Conservation (phyloP, 78 protist genomes). For the Cavenderia fasciculata region DNA sequence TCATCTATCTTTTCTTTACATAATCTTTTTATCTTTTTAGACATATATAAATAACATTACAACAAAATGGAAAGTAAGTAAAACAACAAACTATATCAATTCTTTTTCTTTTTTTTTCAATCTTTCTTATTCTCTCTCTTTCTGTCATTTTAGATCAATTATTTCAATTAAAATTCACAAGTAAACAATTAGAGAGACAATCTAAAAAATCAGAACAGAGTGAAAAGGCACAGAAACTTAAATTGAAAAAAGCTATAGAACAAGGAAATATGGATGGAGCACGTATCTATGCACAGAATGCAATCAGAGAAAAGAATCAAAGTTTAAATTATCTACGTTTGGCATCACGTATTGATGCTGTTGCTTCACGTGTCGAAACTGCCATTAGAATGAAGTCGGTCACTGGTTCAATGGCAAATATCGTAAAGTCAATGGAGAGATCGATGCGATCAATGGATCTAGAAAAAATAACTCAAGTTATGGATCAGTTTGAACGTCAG, state of each 20-base stretch:
- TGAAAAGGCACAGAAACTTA: conserved; percentile 67
- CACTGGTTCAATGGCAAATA: conserved; percentile 90
- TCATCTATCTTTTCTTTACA: too few relatives aligned
- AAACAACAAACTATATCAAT: neutral
- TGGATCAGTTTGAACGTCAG: conserved; percentile 97
- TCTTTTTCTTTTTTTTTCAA: neutral
- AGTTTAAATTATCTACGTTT: conserved; percentile 91
- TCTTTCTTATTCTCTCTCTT: neutral
- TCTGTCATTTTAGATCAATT: conserved; percentile 64
- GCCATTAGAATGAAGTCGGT: conserved; percentile 94
- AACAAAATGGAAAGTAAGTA: neutral
- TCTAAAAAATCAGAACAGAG: conserved; percentile 71
- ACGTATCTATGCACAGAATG: conserved; percentile 96
- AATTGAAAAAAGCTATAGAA: conserved; percentile 92
- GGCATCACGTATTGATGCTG: conserved; percentile 95
- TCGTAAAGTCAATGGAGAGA: conserved; percentile 91
- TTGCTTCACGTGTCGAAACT: conserved; percentile 93
- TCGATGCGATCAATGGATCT: conserved; percentile 92
- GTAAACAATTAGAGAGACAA: conserved; percentile 72
- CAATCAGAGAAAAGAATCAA: conserved; percentile 95
- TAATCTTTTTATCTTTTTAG: too few relatives aligned
- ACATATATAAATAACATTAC: too few relatives aligned
- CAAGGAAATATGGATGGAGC: conserved; percentile 96
- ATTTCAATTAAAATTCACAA: conserved; percentile 79
- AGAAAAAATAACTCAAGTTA: conserved; percentile 87